phyloP scores from a whole-genome alignment of 805 yeast genomes.

The Grigorovia transvaalensis region DNA sequence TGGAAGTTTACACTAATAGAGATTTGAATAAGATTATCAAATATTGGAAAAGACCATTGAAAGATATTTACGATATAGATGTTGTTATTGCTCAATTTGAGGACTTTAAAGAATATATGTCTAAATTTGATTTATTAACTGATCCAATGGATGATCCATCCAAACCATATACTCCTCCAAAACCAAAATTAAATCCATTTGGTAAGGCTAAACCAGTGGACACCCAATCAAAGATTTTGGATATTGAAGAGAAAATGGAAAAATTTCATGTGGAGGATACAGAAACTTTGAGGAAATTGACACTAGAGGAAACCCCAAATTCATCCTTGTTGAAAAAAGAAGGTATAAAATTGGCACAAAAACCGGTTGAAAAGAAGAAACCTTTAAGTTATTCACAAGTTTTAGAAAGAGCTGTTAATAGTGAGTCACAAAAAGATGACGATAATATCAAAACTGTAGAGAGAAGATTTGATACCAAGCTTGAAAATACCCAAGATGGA shows the following conservation, averaged over 20 bases:
- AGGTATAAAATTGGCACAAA: constrained; percentile 15
- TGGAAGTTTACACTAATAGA: constrained; percentile 39
- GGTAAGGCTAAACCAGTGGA: constrained; percentile 85
- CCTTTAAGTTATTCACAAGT: constrained; percentile 21
- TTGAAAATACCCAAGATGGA: not conserved
- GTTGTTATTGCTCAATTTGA: constrained; percentile 31
- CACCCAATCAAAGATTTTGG: constrained; percentile 51
- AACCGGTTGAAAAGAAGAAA: constrained; percentile 3
- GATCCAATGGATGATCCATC: constrained; percentile 20
- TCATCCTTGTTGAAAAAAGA: constrained; percentile 4
- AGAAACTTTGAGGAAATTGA: constrained; percentile 21
- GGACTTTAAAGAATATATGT: constrained; percentile 31
- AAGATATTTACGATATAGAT: constrained; percentile 29
- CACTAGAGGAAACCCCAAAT: constrained; percentile 10
- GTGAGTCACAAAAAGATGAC: constrained; percentile 6
- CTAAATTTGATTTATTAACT: constrained; percentile 18
- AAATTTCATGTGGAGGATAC: constrained; percentile 38
- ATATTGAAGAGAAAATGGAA: constrained; percentile 43
- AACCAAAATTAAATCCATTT: constrained; percentile 56
- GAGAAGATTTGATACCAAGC: not conserved
- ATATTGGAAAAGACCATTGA: constrained; percentile 24
- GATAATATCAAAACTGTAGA: not conserved
- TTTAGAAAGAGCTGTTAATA: constrained; percentile 16
- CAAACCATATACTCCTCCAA: constrained; percentile 15
- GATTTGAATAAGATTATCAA: constrained; percentile 28